Evolutionary conservation across 2,329 filamentous ascomycete genomes (phyloP), one percentile per base, ranked within the genome.

Genomic region (Nothophaeocryptopus gaeumannii): DNA sequence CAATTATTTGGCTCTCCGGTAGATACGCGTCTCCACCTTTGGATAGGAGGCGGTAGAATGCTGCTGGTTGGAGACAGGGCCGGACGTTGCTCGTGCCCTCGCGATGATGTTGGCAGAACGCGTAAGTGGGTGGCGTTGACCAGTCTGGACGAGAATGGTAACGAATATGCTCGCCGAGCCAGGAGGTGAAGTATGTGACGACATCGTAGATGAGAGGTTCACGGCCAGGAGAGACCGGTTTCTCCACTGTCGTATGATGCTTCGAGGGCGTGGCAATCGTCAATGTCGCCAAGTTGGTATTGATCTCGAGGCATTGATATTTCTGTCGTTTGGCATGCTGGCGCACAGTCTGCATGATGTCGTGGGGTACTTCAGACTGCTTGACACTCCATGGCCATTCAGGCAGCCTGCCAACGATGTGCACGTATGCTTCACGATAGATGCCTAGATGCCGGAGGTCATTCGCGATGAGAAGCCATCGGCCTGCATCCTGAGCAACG

Each of bases 351-450:
- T 7, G 3, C 20, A 26, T 26, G 20, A 26, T 26, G 20, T 26
- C 20, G 20, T 26, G 20, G 7, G 20, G 20, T 26, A 26, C 7
- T 3, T 26, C 20, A 26, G 20, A 26, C 20, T 26, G 20, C 20
- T 26, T 26, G 7, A 26, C 20, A 7, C 4, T 4, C 20, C 20
- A 69, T 56, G 4, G 63, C 41, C 2, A 42, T 26, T 1, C 30
- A 47, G 4, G 63, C 49, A 0, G 45, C 43, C 7, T 51, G 44
- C 69, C 67, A 1, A 63, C 59, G 7, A 72, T 47, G 51, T 73
- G 68, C 13, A 70, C 62, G 2, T 70, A 57, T 11, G 66, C 61
- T 42, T 72, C 70, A 5, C 63, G 64, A 53, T 67, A 72, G 10
- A 72, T 63, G 1, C 49, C 41, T 1, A 45, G 41, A 42, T 62